Conservation (phyloP, 2,329 filamentous ascomycete species). For the Fusarium domesticum region DNA sequence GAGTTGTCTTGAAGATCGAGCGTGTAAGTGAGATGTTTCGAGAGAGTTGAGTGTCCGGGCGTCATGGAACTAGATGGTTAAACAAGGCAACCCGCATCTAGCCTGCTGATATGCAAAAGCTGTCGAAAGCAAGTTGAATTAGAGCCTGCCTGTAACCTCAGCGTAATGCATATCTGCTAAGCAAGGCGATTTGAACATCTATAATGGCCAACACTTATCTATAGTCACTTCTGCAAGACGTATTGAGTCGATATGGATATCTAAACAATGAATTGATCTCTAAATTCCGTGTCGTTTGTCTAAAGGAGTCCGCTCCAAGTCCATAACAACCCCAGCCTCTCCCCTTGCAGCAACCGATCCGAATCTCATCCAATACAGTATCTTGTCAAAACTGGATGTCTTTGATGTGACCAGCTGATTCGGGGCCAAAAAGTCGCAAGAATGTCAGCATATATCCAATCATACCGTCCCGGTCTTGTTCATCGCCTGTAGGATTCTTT, state of each 20-base stretch:
- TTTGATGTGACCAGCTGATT: too few species aligned
- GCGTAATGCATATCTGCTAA: not conserved
- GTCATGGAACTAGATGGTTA: not conserved
- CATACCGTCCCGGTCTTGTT: slow-evolving; percentile 4
- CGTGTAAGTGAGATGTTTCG: slow-evolving; percentile 10
- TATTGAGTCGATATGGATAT: not conserved
- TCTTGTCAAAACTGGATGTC: slow-evolving; percentile 4
- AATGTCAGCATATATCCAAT: slow-evolving; percentile 11
- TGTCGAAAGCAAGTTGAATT: too few species aligned
- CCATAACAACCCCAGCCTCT: not conserved
- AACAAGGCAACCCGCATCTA: not conserved
- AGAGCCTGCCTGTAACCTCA: too few species aligned
- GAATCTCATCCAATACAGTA: slow-evolving; percentile 11
- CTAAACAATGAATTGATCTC: not conserved
- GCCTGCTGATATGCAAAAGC: too few species aligned
- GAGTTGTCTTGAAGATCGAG: slow-evolving; percentile 2
- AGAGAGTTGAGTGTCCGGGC: not conserved
- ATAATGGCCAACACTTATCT: not conserved
- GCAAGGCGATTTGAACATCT: not conserved
- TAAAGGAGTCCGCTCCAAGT: not conserved
- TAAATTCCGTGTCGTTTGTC: not conserved
- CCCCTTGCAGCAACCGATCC: slow-evolving; percentile 7
- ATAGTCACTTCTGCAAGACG: not conserved
- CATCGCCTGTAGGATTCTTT: slow-evolving; percentile 10
- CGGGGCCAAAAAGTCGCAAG: too few species aligned